Evolutionary conservation across 1,284 basidiomycete species (phyloP).

Genomic region (Mycena citricolor): DNA sequence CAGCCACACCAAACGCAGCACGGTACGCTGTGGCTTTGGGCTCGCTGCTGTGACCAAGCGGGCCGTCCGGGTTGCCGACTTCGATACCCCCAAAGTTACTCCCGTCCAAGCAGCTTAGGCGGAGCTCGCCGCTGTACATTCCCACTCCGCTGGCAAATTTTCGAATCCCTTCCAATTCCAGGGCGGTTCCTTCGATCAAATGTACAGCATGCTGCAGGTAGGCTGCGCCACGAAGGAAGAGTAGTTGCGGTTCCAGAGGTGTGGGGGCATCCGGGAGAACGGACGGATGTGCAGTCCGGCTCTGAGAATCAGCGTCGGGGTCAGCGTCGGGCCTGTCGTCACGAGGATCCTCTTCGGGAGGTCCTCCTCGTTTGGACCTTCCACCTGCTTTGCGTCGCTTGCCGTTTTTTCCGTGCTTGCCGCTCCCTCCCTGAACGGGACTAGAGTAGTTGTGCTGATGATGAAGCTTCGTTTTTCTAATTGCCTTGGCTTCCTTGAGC

Average conservation of each 20-base stretch:
- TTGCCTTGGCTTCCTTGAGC: constrained; percentile 68
- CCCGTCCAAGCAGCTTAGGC: constrained; percentile 68
- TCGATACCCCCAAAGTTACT: constrained; percentile 77
- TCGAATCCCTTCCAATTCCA: constrained; percentile 65
- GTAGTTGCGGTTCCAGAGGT: constrained; percentile 76
- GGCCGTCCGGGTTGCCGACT: constrained; percentile 72
- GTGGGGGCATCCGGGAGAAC: constrained; percentile 72
- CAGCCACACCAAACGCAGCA: constrained; percentile 46
- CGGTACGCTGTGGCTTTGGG: constrained; percentile 65
- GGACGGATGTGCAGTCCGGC: constrained; percentile 64
- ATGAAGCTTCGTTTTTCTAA: constrained; percentile 58
- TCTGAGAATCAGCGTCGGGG: constrained; percentile 6
- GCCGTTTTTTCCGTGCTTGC: constrained; percentile 40
- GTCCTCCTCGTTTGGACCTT: constrained; percentile 43
- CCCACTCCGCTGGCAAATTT: constrained; percentile 37
- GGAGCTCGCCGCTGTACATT: constrained; percentile 46
- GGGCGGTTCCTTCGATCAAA: constrained; percentile 67
- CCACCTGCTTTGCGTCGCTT: constrained; percentile 50
- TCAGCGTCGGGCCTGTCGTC: constrained; percentile 45
- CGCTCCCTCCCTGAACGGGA: constrained; percentile 32
- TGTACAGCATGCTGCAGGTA: constrained; percentile 74
- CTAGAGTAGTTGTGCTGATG: constrained; percentile 42
- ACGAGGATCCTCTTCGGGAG: constrained; percentile 38
- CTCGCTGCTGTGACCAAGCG: constrained; percentile 57
- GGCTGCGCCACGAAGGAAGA: constrained; percentile 77